Percentiles rank a stretch among this genome's conserved stretches.
These are phyloP conservation scores for Coemansia sp. DNA, from an alignment of 192 early-diverging fungal genomes.

Conservation along the genomic window DNA sequence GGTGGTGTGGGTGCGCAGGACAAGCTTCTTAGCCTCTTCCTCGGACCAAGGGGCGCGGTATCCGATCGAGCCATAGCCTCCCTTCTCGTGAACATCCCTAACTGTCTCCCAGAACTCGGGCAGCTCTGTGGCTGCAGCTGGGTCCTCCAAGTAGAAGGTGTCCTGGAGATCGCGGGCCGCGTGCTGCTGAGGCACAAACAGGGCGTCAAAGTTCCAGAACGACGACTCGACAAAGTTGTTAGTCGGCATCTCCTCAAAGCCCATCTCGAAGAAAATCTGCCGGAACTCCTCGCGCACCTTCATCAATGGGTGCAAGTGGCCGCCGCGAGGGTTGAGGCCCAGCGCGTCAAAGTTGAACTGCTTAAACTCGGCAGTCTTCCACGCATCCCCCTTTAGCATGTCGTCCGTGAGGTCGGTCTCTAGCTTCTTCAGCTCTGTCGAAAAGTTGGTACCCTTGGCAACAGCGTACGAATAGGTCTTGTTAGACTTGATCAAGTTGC, in stretches of 20 bases:
- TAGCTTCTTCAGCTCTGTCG: constrained; percentile 83
- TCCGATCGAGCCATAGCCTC: constrained; percentile 95
- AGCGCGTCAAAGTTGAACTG: constrained; percentile 97
- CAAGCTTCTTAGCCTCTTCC: constrained; percentile 89
- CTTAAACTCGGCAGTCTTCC: constrained; percentile 96
- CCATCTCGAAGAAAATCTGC: constrained; percentile 98
- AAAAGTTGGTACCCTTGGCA: constrained; percentile 87
- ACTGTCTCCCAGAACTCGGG: constrained; percentile 94
- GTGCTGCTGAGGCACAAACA: constrained; percentile 99
- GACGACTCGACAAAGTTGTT: constrained; percentile 95
- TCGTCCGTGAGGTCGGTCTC: constrained; percentile 94
- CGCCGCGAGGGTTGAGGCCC: constrained; percentile 80
- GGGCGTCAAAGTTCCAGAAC: constrained; percentile 99
- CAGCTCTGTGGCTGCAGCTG: constrained; percentile 68
- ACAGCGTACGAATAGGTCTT: constrained; percentile 84
- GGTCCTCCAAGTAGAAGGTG: constrained; percentile 77
- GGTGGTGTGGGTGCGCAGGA: constrained; percentile 98
- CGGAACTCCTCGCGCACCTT: constrained; percentile 99
- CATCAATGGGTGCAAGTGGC: constrained; percentile 97
- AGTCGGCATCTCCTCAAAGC: constrained; percentile 99
- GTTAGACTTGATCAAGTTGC: constrained; percentile 71
- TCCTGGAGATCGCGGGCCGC: constrained; percentile 88
- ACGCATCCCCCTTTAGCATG: constrained; percentile 90
- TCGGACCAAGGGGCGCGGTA: constrained; percentile 93
- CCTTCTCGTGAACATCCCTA: constrained; percentile 88